Evolutionary conservation across 495 filamentous ascomycete species (phyloP).

Genomic region (Daldinia childiae): DNA sequence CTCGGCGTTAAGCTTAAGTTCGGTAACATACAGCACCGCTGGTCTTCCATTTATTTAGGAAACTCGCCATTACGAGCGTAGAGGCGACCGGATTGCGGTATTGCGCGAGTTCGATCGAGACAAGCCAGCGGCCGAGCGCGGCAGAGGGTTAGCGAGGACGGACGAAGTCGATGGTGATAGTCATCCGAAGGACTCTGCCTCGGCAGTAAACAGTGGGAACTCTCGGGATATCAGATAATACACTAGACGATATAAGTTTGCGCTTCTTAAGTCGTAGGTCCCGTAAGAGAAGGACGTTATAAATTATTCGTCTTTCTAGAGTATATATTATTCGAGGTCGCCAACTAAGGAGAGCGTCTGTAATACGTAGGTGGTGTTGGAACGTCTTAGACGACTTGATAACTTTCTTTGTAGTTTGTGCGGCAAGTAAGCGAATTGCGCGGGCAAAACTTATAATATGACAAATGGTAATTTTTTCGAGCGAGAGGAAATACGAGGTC

Average conservation of each 20-base stretch:
- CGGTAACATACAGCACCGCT: slow-evolving; percentile 44
- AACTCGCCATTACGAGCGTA: slow-evolving; percentile 52
- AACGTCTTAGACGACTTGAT: slow-evolving; percentile 10
- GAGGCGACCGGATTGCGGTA: slow-evolving; percentile 4
- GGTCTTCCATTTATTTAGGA: slow-evolving; percentile 56
- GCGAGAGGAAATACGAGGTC: slow-evolving; percentile 2
- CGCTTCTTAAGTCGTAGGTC: slow-evolving; percentile 9
- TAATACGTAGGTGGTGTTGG: slow-evolving; percentile 11
- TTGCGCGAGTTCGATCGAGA: slow-evolving; percentile 27
- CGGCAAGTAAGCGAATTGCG: slow-evolving; percentile 1
- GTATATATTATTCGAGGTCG: slow-evolving; percentile 11
- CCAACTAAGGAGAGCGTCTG: slow-evolving; percentile 21
- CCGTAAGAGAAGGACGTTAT: not conserved
- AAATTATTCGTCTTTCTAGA: slow-evolving; percentile 9
- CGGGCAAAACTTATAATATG: not conserved
- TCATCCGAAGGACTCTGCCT: slow-evolving; percentile 42
- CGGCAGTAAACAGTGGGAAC: slow-evolving; percentile 1
- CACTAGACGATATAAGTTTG: slow-evolving; percentile 15
- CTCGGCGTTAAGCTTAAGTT: slow-evolving; percentile 3
- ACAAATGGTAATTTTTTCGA: slow-evolving; percentile 6
- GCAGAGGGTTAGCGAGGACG: slow-evolving; percentile 35
- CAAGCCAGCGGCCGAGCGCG: slow-evolving; percentile 45
- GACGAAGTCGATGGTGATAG: slow-evolving; percentile 29
- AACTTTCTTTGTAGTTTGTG: slow-evolving; percentile 21
- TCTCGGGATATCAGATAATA: slow-evolving; percentile 4